These are phyloP conservation scores for Polytolypa hystricis DNA, from an alignment of 2,329 filamentous ascomycete genomes.

Conservation along the genomic window DNA sequence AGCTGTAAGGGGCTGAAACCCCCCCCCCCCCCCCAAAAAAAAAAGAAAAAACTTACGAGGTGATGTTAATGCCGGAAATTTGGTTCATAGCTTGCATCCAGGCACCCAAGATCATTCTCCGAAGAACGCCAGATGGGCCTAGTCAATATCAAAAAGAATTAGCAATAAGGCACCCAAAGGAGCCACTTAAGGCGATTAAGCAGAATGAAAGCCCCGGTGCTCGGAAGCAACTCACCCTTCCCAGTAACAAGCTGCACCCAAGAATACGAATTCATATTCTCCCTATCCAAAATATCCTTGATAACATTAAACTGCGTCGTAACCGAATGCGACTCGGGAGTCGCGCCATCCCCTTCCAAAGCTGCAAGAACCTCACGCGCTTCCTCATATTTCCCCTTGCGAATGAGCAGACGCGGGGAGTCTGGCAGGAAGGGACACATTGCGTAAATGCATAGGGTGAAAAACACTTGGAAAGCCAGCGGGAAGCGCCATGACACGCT, in stretches of 20 bases:
- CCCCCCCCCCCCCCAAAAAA: too few species aligned
- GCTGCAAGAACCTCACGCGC: slow-evolving; percentile 12
- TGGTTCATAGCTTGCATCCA: slow-evolving; percentile 31
- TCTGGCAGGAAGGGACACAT: slow-evolving; percentile 27
- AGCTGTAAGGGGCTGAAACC: too few species aligned
- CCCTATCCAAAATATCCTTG: slow-evolving; percentile 31
- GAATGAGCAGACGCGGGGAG: slow-evolving; percentile 18
- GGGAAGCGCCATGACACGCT: slow-evolving; percentile 23
- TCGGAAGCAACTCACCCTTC: slow-evolving; percentile 19
- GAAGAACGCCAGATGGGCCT: slow-evolving; percentile 29
- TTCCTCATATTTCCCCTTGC: slow-evolving; percentile 9
- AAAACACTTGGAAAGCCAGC: slow-evolving; percentile 23
- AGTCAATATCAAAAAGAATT: neutral
- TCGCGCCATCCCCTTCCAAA: slow-evolving; percentile 20
- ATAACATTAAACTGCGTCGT: slow-evolving; percentile 24
- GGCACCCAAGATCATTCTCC: slow-evolving; percentile 36
- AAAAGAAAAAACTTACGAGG: slow-evolving; percentile 9
- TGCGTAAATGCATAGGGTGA: slow-evolving; percentile 16
- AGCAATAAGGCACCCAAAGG: neutral
- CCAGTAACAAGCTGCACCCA: slow-evolving; percentile 37
- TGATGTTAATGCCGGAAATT: slow-evolving; percentile 28
- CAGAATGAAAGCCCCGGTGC: too few species aligned
- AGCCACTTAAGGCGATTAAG: too few species aligned
- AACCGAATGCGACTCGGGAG: slow-evolving; percentile 18
- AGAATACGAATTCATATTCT: slow-evolving; percentile 34